Percentiles rank a stretch among this genome's conserved stretches.
Evolutionary conservation across 345 rosid species (phyloP).

Genomic region (Gossypium australe): DNA sequence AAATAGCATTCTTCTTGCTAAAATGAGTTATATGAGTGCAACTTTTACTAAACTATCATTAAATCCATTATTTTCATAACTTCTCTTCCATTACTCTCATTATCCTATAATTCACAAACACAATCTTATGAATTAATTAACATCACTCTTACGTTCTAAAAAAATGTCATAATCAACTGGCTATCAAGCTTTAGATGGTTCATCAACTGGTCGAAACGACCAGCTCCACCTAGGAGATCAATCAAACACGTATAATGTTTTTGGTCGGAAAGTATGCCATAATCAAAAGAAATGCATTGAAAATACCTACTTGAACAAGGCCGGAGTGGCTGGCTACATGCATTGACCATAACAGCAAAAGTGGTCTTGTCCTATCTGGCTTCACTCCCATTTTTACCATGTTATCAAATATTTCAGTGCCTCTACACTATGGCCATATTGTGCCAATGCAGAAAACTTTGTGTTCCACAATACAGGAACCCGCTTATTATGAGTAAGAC

Average conservation of each 20-base stretch:
- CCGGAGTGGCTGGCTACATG: conserved; percentile 61
- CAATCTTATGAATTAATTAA: too few relatives aligned
- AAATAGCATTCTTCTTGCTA: too few relatives aligned
- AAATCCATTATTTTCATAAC: too few relatives aligned
- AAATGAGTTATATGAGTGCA: too few relatives aligned
- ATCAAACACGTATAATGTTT: conserved; percentile 74
- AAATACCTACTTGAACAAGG: conserved; percentile 49
- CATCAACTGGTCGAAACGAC: conserved; percentile 45
- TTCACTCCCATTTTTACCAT: conserved; percentile 43
- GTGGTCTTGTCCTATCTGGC: conserved; percentile 49
- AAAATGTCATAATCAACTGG: too few relatives aligned
- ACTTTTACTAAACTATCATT: too few relatives aligned
- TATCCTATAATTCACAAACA: too few relatives aligned
- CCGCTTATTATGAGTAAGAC: conserved; percentile 31
- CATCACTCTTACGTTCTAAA: too few relatives aligned
- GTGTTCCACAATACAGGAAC: conserved; percentile 71
- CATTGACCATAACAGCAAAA: conserved; percentile 52
- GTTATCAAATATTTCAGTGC: conserved; percentile 42
- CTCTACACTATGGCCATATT: conserved; percentile 60
- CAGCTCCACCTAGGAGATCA: conserved; percentile 68
- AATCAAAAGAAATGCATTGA: conserved; percentile 37
- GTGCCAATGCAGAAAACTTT: conserved; percentile 71
- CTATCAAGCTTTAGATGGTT: not conserved
- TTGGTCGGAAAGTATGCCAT: conserved; percentile 48
- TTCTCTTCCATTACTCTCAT: too few relatives aligned